phyloP scores from a whole-genome alignment of 768 basidiomycete species.

The Trametes gibbosa region DNA sequence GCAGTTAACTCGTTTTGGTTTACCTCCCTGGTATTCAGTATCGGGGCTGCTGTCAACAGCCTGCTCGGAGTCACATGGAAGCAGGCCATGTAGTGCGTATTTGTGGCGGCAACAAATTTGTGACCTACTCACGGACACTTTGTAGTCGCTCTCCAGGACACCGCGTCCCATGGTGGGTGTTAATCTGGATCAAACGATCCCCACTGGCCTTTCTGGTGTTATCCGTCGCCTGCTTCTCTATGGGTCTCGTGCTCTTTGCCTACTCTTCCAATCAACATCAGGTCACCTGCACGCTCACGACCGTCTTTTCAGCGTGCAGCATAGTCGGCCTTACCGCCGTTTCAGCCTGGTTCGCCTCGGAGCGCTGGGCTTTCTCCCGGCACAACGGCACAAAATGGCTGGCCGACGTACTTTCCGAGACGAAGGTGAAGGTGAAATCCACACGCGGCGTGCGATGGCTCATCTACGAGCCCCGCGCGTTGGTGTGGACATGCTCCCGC shows the following conservation, averaged over 20 bases:
- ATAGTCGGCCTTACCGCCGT: slow-evolving; percentile 70
- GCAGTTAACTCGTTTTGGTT: slow-evolving; percentile 76
- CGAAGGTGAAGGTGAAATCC: slow-evolving; percentile 22
- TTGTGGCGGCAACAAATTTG: neutral
- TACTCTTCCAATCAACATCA: slow-evolving; percentile 65
- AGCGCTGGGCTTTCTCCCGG: slow-evolving; percentile 60
- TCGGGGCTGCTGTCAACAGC: slow-evolving; percentile 74
- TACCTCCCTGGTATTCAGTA: slow-evolving; percentile 71
- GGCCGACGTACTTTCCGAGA: slow-evolving; percentile 46
- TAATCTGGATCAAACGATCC: slow-evolving; percentile 85
- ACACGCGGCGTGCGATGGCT: slow-evolving; percentile 26
- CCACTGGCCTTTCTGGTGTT: slow-evolving; percentile 81
- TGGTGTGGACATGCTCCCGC: slow-evolving; percentile 14
- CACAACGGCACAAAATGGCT: slow-evolving; percentile 72
- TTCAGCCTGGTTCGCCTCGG: slow-evolving; percentile 71
- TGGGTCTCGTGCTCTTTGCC: slow-evolving; percentile 73
- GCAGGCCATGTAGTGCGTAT: slow-evolving; percentile 76
- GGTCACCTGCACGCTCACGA: slow-evolving; percentile 68
- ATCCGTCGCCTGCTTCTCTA: slow-evolving; percentile 80
- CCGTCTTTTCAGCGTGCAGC: slow-evolving; percentile 73
- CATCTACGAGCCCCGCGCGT: slow-evolving; percentile 25
- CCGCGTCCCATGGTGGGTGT: slow-evolving; percentile 78
- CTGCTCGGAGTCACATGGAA: slow-evolving; percentile 78
- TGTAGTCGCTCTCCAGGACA: slow-evolving; percentile 69
- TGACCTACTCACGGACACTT: slow-evolving; percentile 13